Base-by-base conservation (phyloP, 805 yeast genomes). In the Myxozyma melibiosi region DNA sequence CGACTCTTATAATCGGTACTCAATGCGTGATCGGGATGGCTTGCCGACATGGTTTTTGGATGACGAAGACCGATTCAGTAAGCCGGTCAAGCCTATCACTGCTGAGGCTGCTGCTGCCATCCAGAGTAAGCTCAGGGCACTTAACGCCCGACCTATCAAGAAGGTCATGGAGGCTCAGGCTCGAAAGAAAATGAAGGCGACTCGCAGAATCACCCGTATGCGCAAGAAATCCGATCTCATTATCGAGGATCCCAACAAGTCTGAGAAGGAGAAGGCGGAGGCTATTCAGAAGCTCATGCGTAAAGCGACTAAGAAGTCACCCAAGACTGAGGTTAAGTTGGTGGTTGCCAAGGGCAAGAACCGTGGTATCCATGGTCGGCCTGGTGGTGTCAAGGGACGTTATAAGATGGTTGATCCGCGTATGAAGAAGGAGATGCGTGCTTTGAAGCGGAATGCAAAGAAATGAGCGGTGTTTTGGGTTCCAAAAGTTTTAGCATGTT, bases 321-420 rank as follows among this genome's bases (percentile, higher is more conserved):
- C 67, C 16, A 87, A 83, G 71, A 96, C 96, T 25, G 84, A 86
- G 79, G 89, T 90, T 38, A 88, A 96, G 0, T 80, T 90, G 59
- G 96, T 94, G 60, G 90, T 84, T 65, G 98, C 99, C 8, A 75
- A 78, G 48, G 98, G 98, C 68, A 72, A 77, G 35, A 91, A 94
- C 74, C 87, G 78, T 72, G 96, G 96, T 57, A 75, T 91, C 51
- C 78, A 88, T 65, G 99, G 99, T 54, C 86, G 99, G 77, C 99
- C 99, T 40, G 86, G 83, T 76, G 99, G 99, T 72, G 84, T 94
- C 66, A 90, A 85, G 73, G 99, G 99, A 75, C 90, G 89, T 72
- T 94, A 94, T 78, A 94, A 89, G 85, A 94, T 94, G 99, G 98
- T 94, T 66, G 99, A 94, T 75, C 98, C 98, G 79, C 88, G 85